A percentile compares a stretch with the other conserved stretches of the same genome.
These are phyloP conservation scores for Flagelloscypha sp. DNA, from an alignment of 768 basidiomycete genomes.

Conservation along the genomic window DNA sequence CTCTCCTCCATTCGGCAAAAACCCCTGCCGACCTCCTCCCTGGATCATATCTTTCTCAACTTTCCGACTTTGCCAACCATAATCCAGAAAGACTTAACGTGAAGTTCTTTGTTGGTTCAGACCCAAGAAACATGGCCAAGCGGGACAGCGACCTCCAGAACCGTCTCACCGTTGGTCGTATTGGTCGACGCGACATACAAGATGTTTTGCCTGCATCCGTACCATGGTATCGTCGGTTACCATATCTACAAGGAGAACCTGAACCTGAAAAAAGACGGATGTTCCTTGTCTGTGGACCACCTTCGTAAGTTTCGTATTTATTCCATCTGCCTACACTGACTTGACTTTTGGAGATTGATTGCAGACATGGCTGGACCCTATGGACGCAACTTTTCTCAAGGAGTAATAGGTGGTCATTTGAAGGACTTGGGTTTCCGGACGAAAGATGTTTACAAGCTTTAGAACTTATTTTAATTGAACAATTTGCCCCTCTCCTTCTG, in stretches of 20 bases:
- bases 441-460: constrained; percentile 66
- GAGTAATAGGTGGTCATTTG: constrained; percentile 57
- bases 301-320: constrained; percentile 43
- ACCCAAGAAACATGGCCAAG: constrained; percentile 7
- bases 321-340: constrained; percentile 1
- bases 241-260: constrained; percentile 11
- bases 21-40: constrained; percentile 62
- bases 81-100: constrained; percentile 51
- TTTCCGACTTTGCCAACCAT: constrained; percentile 37
- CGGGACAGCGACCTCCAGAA: constrained; percentile 17
- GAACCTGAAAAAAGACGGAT: constrained; percentile 35
- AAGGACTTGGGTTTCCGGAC: constrained; percentile 54
- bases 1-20: constrained; percentile 64
- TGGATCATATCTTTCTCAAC: constrained; percentile 44
- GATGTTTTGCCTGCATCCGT: constrained; percentile 24
- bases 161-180: constrained; percentile 40
- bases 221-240: constrained; percentile 31
- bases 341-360: constrained; percentile 52
- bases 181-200: constrained; percentile 42
- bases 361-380: constrained; percentile 66
- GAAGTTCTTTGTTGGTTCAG: constrained; percentile 54
- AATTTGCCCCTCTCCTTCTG: no score
- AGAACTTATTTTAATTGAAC: no score
- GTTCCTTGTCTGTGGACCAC: constrained; percentile 81
- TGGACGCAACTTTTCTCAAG: constrained; percentile 71